phyloP scores from a whole-genome alignment of 441 rosid genomes.

The Erysimum cheiri region DNA sequence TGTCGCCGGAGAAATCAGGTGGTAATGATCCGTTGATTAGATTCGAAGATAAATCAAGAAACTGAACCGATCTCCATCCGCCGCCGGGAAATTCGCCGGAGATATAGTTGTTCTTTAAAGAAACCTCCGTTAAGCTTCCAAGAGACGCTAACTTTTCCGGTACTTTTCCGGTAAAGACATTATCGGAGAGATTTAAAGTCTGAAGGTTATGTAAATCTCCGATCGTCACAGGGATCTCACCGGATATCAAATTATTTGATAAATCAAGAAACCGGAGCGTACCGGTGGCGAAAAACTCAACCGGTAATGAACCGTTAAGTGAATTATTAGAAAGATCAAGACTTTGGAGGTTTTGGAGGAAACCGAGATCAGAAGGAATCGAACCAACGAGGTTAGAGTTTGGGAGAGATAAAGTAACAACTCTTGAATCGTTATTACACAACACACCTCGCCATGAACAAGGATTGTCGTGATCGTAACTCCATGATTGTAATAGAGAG shows the following conservation, averaged over 20 bases:
- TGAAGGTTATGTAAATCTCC: slow-evolving; percentile 60
- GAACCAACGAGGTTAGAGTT: slow-evolving; percentile 73
- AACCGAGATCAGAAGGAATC: slow-evolving; percentile 71
- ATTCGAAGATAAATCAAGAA: slow-evolving; percentile 78
- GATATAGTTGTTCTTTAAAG: slow-evolving; percentile 65
- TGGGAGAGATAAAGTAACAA: slow-evolving; percentile 63
- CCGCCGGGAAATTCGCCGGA: slow-evolving; percentile 62
- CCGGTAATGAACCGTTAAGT: slow-evolving; percentile 72
- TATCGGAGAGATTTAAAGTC: slow-evolving; percentile 75
- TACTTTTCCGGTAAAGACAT: slow-evolving; percentile 72
- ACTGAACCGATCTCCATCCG: slow-evolving; percentile 50
- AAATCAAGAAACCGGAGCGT: slow-evolving; percentile 66
- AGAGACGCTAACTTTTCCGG: slow-evolving; percentile 54
- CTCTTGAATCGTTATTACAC: slow-evolving; percentile 59
- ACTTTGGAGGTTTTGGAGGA: slow-evolving; percentile 59
- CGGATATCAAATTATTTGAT: slow-evolving; percentile 69
- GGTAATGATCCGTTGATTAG: slow-evolving; percentile 77
- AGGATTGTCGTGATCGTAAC: slow-evolving; percentile 59
- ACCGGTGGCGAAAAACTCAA: slow-evolving; percentile 56
- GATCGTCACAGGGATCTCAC: slow-evolving; percentile 55
- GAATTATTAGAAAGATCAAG: slow-evolving; percentile 82
- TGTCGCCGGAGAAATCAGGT: slow-evolving; percentile 60
- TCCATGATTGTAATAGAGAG: slow-evolving; percentile 62
- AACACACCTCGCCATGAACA: slow-evolving; percentile 85
- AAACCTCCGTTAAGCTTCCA: slow-evolving; percentile 60